Evolutionary conservation across 1,284 basidiomycete species (phyloP), one percentile per base, ranked within the genome.

Genomic region (Ustilago trichophora): DNA sequence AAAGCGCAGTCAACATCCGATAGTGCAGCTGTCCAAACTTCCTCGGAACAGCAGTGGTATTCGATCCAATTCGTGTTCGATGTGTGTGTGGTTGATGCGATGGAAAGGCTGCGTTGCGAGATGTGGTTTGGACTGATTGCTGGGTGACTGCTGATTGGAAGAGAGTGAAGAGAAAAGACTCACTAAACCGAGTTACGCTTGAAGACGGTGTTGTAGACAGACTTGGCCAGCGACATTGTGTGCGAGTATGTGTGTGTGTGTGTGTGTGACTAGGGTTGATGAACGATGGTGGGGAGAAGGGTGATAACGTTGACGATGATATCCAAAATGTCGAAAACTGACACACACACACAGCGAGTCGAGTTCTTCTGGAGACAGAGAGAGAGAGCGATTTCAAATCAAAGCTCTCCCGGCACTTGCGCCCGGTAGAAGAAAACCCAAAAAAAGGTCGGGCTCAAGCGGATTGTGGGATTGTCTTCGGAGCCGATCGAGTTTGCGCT

Each of bases 121-220:
- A n/a, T n/a, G n/a, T n/a, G n/a, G n/a, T n/a, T n/a, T n/a, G n/a
- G n/a, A n/a, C n/a, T n/a, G n/a, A n/a, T n/a, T n/a, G n/a, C n/a
- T 29, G 27, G 7, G 27, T 29, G 27, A 7, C 8, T 29, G 27
- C 27, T 29, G n/a, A 29, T 7, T 29, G 27, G 8, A 29, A 29
- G 27, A 29, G 27, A 29, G 32, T 31, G 32, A 12, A 29, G 29
- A 26, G 37, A 36, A 15, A 35, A 54, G 16, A 76, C 75, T 58
- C 54, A 77, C 75, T 72, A 78, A 64, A 78, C 63, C 19, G 73
- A 73, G 67, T 78, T 78, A 51, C 76, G 59, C 70, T 78, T 78
- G 68, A 78, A 78, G 50, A 78, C 45, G 48, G 68, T 69, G 47
- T 69, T 59, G 72, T 78, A 78, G 56, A 78, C 45, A 25, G 59